Evolutionary conservation across 2,329 filamentous ascomycete species (phyloP).

Genomic region (Fusarium succisae): DNA sequence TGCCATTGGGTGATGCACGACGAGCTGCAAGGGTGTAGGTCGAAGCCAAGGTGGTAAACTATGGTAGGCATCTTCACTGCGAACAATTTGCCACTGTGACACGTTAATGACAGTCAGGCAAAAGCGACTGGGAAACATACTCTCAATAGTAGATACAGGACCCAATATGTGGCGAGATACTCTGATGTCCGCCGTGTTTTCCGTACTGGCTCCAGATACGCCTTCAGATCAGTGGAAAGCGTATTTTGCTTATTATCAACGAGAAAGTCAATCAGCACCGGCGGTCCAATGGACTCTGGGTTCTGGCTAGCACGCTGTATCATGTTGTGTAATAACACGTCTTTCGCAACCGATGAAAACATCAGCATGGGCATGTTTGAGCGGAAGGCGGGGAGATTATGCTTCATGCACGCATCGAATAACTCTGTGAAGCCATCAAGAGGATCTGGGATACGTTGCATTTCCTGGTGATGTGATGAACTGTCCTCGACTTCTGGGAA

Average conservation of each 20-base stretch:
- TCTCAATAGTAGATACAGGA: neutral
- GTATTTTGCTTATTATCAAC: neutral
- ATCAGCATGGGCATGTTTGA: neutral
- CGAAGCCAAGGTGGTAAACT: conserved; percentile 1
- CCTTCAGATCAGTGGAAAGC: neutral
- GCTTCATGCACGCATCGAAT: neutral
- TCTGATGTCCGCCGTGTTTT: neutral
- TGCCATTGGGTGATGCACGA: conserved; percentile 1
- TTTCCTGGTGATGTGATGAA: neutral
- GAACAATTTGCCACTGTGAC: conserved; percentile 1
- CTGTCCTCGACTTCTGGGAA: neutral
- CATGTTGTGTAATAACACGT: neutral
- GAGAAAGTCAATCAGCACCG: neutral
- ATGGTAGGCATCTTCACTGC: conserved; percentile 5
- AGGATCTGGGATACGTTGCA: neutral
- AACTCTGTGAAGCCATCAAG: neutral
- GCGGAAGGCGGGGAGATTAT: neutral
- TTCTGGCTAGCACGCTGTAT: neutral
- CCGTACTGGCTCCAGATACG: neutral
- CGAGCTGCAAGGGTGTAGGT: conserved; percentile 1
- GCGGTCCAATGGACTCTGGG: neutral
- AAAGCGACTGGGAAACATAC: neutral
- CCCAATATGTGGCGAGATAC: neutral
- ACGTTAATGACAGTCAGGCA: neutral
- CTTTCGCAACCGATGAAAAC: neutral